Base-by-base conservation (phyloP, 257 asterid species). In the Jacaranda mimosifolia region DNA sequence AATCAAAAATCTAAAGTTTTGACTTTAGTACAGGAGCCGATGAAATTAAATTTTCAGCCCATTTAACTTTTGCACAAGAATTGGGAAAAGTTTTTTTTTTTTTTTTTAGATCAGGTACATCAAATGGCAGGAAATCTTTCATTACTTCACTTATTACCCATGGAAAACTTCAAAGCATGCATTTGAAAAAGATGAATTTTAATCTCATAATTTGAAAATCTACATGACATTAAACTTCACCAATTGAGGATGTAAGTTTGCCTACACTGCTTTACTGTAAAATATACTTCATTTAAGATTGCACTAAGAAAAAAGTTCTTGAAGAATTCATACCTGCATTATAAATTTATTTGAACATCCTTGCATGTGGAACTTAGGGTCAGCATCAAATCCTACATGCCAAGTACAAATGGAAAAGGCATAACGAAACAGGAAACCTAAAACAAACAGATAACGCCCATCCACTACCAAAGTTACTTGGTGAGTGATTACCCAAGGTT, bases 301-400 rank as follows among this genome's bases (percentile, higher is more conserved):
- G 40, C 63, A 75, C 72, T 63, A 70, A 52, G 12, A 21, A 9
- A 55, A 71, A 66, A 60, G 77, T 21, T 66, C 35, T 35, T 9
- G 79, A 58, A 60, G 78, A 81, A 74, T 52, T 64, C 84, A 79
- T 57, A 93, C 99, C 99, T 87, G 92, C 78, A 84, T 39, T 53
- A 32, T 40, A 79, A 89, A 90, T 74, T 74, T 80, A 75, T 76
- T 85, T 6, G 79, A 77, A 82, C 80, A 82, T 81, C 81, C 87
- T 63, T 40, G 89, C 75, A 38, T 64, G 65, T 69, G 87, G 66
- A 55, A 69, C 68, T 79, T 75, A 56, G 87, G 77, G 64, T 65
- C 67, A 76, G 73, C 78, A 84, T 63, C 63, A 77, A 42, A 55
- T 64, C 94, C 97, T 91, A 84, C 82, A 83, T 53, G 57, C 70